phyloP scores from a whole-genome alignment of 2,329 filamentous ascomycete genomes.

The Neonectria faginata region DNA sequence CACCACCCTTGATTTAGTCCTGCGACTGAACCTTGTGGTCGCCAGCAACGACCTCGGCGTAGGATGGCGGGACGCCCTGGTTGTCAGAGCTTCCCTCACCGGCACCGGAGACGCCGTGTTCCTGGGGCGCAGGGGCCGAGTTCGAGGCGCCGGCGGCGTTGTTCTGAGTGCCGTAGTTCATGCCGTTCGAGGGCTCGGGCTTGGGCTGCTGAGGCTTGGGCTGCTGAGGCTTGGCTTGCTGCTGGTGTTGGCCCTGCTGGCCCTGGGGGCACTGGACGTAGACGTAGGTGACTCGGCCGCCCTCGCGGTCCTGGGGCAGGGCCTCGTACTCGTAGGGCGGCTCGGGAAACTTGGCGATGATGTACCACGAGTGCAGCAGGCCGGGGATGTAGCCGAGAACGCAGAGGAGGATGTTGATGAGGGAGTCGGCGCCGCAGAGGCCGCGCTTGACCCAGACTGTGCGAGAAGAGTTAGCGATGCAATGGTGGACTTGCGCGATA shows the following conservation, averaged over 20 bases:
- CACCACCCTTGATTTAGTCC: constrained; percentile 39
- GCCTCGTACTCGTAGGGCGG: constrained; percentile 76
- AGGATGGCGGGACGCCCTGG: constrained; percentile 78
- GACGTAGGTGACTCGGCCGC: constrained; percentile 79
- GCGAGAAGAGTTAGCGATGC: constrained; percentile 37
- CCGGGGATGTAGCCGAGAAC: constrained; percentile 84
- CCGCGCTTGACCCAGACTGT: constrained; percentile 96
- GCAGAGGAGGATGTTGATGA: constrained; percentile 96
- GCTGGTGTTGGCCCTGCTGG: constrained; percentile 50
- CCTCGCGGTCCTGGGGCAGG: constrained; percentile 67
- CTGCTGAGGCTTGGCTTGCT: constrained; percentile 34
- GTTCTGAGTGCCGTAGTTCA: constrained; percentile 61
- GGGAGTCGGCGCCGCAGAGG: constrained; percentile 88
- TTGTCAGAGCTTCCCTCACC: constrained; percentile 56
- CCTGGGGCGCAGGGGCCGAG: constrained; percentile 43
- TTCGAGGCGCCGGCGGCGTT: constrained; percentile 40
- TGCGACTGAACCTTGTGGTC: constrained; percentile 87
- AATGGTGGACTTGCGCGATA: neutral
- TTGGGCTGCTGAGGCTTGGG: constrained; percentile 40
- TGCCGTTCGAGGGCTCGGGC: constrained; percentile 49
- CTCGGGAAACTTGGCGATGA: constrained; percentile 91
- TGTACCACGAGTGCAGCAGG: constrained; percentile 96
- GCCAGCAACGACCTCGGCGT: constrained; percentile 88
- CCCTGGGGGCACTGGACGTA: constrained; percentile 69
- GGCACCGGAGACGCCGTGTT: constrained; percentile 50